Base-by-base conservation (phyloP, 2,329 filamentous ascomycete genomes). In the Epicoccum sorghinum region DNA sequence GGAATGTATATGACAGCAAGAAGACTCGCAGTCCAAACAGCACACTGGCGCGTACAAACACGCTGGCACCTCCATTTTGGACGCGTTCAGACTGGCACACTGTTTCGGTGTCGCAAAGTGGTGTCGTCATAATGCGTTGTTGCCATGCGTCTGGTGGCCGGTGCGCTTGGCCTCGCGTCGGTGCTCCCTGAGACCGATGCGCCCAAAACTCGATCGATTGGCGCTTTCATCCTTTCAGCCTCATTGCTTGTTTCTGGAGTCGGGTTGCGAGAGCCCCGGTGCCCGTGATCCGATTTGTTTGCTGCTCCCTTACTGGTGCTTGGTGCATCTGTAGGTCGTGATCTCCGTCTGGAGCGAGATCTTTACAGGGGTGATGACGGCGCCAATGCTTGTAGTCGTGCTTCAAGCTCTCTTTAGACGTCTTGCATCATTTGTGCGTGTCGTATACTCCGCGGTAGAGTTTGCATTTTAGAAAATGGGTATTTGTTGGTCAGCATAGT, bases 51-150 rank as follows among this genome's bases (percentile, higher is more conserved):
- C 56, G 45, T 45, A 45, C 36, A 50, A 36, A 45, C 27, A 43
- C 35, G 37, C 50, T 48, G 33, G 36, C 35, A 39, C 38, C 22
- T 14, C 50, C 62, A 60, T 59, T 48, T 54, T 55, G 53, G 43
- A 54, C 56, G 50, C 53, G 42, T 60, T 41, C 30, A 27, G 35
- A 27, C 18, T 30, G 22, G 18, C 29, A n/a, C 27, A 32, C 22
- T 42, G 38, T 37, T 49, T 35, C 36, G 22, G 23, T 38, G 45
- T 36, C 23, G 38, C 42, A 42, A 55, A 66, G 48, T 66, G 58
- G 53, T 66, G 62, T 65, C 61, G 64, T 66, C 52, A 55, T 55
- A 47, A 24, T 30, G 30, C 9, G 9, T 24, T 47, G 47, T 47
- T 51, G 27, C 23, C 22, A 24, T 58, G 64, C 59, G 32, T 33